Base-by-base conservation (phyloP, 257 asterid genomes). In the Asclepias syriaca region DNA sequence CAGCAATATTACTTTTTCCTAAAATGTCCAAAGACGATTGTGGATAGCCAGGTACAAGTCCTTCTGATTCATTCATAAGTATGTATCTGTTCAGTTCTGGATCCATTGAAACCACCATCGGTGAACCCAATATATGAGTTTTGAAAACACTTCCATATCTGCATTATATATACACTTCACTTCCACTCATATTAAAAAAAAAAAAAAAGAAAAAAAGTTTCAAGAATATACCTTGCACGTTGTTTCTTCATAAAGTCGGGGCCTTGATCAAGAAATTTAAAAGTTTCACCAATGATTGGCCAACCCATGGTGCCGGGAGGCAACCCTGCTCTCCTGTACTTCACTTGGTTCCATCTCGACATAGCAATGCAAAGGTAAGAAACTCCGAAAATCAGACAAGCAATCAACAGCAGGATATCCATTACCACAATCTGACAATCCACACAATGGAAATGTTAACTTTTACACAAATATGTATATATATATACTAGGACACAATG, bases 31-130 rank as follows among this genome's bases (percentile, higher is more conserved):
- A 21, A 84, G 86, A 80, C 3, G 98, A 89, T 65, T 88, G 92
- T 0, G 98, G 97, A 78, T 93, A 93, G 27, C 98, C 97, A 45
- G 97, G 97, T 27, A 91, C 87, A 54, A 93, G 86, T 61, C 98
- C 98, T 77, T 88, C 87, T 69, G 96, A 89, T 75, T 91, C 98
- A 66, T 88, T 91, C 78, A 80, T 73, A 11, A 94, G 76, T 56
- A 94, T 89, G 63, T 91, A 91, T 80, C 88, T 82, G 81, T 94
- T 94, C 50, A 94, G 73, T 70, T 85, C 95, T 65, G 96, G 87
- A 85, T 91, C 98, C 98, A 91, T 88, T 12, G 96, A 91, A 53
- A 93, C 86, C 53, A 93, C 79, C n/a, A 96, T 88, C 18, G 97
- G 98, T 71, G 89, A 84, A 0, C 98, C 98, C 69, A 91, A 81